Base-by-base conservation (phyloP, 2,329 filamentous ascomycete genomes). In the Zopfia rhizophila region DNA sequence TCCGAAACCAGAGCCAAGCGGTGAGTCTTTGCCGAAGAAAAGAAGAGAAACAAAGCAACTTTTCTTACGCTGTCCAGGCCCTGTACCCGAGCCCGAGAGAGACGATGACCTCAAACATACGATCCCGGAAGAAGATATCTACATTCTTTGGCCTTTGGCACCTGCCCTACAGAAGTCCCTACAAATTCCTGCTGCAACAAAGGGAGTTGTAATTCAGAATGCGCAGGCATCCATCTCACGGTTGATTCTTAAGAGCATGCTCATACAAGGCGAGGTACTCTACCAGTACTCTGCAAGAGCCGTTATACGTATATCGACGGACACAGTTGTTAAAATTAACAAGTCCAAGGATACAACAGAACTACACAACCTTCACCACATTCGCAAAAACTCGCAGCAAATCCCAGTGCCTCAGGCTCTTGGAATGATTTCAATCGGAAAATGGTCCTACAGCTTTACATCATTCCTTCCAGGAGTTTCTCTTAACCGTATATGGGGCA, bases 301-400 rank as follows among this genome's bases (percentile, higher is more conserved):
- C 14, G 36, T 39, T 14, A 14, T 39, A 23, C 21, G 24, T 25
- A 39, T 39, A 39, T 39, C 24, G 5, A n/a, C 24, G 21, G 24
- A 39, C 36, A 39, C 36, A 39, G 36, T 39, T 39, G 36, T 39
- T 25, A 39, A 39, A 39, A 39, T 39, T 14, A 39, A 39, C 36
- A 39, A 39, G 30, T 39, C 36, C 24, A 23, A 39, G 11, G 36
- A 39, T 39, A 28, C 36, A 11, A 39, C 36, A 14, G 36, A 39
- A 25, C n/a, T 39, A 21, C 36, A n/a, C n/a, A n/a, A n/a, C n/a
- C 24, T 40, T 17, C 16, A 40, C 25, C 27, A 40, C 27, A 40
- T 40, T 40, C 38, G 31, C 27, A 31, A 40, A 31, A 24, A 40
- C 19, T 40, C 27, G 19, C 25, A 31, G 23, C 16, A 21, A 40